Evolutionary conservation across 495 filamentous ascomycete species (phyloP).

Genomic region (Clavariopsis aquatica): DNA sequence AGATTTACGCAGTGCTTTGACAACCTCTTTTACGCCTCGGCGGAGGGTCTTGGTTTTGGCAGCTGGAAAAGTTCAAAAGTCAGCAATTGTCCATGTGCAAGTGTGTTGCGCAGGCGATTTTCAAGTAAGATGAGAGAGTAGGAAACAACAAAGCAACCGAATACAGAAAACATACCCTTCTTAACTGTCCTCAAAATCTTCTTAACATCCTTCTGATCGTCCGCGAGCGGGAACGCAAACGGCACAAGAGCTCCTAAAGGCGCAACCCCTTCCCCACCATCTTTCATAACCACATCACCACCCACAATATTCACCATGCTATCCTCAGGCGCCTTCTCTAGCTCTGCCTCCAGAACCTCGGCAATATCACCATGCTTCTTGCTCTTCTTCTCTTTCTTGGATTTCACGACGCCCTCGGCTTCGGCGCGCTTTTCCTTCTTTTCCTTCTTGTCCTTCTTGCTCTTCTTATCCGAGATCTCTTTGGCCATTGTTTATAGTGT

Average conservation of each 20-base stretch:
- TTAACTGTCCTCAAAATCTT: slow-evolving; percentile 91
- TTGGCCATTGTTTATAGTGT: slow-evolving; percentile 41
- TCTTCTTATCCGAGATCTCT: slow-evolving; percentile 43
- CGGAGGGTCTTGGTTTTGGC: slow-evolving; percentile 91
- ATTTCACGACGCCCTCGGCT: slow-evolving; percentile 67
- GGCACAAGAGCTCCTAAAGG: slow-evolving; percentile 74
- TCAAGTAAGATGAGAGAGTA: background rate
- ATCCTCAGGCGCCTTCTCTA: slow-evolving; percentile 10
- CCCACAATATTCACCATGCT: slow-evolving; percentile 13
- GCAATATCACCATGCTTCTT: slow-evolving; percentile 32
- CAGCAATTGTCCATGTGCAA: background rate
- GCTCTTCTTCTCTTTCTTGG: slow-evolving; percentile 55
- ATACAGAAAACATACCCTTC: slow-evolving; percentile 67
- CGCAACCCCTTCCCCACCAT: slow-evolving; percentile 38
- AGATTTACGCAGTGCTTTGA: slow-evolving; percentile 93
- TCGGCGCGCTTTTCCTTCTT: slow-evolving; percentile 81
- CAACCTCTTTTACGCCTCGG: slow-evolving; percentile 97
- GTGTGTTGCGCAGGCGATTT: background rate
- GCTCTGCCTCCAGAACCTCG: slow-evolving; percentile 29
- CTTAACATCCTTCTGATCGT: slow-evolving; percentile 81
- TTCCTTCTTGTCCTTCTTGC: slow-evolving; percentile 51
- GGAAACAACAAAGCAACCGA: background rate
- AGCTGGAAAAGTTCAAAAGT: slow-evolving; percentile 53
- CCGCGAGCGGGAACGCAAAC: slow-evolving; percentile 88
- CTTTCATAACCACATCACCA: slow-evolving; percentile 40